Evolutionary conservation across 129 eudicot genomes (phyloP).

Genomic region (Pseudognaphalium luteoalbum): DNA sequence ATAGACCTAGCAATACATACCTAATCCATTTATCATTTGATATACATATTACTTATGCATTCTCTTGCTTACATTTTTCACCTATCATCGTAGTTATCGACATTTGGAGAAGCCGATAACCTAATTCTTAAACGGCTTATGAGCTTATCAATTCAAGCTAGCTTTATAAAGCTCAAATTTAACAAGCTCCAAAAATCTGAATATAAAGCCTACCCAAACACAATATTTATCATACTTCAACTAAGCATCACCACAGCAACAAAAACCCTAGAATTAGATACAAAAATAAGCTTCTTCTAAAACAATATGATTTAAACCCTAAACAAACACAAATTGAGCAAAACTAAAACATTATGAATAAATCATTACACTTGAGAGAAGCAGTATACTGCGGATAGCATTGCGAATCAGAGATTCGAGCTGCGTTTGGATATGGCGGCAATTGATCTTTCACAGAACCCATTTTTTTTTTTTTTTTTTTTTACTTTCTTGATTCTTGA

Average conservation of each 20-base stretch:
- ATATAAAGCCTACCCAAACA: no score
- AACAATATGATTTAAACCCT: conserved; percentile 27
- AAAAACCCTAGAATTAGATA: conserved; percentile 21
- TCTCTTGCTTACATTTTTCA: no score
- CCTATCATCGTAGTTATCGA: not conserved
- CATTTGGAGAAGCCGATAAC: not conserved
- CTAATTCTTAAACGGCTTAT: not conserved
- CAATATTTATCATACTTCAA: not conserved
- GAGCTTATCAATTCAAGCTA: no score
- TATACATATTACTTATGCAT: no score
- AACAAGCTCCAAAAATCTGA: no score
- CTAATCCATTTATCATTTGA: no score
- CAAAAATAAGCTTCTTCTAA: not conserved
- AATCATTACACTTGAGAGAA: conserved; percentile 76
- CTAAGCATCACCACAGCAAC: not conserved
- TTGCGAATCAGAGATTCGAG: conserved; percentile 76
- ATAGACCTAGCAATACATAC: no score
- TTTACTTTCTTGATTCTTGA: not conserved
- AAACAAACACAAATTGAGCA: not conserved
- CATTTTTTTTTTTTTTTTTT: conserved; percentile 18
- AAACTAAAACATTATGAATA: not conserved
- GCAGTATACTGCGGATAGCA: conserved; percentile 85
- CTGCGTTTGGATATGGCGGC: conserved; percentile 79
- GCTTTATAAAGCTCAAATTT: no score
- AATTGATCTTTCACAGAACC: conserved; percentile 48